Evolutionary conservation across 768 basidiomycete genomes (phyloP), one percentile per base, ranked within the genome.

Genomic region (Nidularia sp.): DNA sequence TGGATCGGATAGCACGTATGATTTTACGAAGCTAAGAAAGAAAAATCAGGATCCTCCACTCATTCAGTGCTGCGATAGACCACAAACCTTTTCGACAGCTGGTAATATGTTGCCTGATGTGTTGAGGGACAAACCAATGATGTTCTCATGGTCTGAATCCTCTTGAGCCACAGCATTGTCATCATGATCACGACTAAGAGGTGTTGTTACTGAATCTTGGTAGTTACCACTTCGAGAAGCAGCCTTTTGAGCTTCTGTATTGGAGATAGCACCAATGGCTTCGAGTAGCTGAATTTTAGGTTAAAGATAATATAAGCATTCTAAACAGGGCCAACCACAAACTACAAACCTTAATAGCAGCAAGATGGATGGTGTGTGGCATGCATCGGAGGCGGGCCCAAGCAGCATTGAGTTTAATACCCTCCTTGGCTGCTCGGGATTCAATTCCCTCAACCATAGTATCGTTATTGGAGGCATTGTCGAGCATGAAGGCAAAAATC

Each of bases 351-450:
- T 68, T 55, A 5, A 67, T 32, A 2, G 67, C 66, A 4, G 70
- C 70, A 34, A 73, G 62, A 51, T 73, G 67, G n/a, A 72, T 59
- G 0, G 69, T 71, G 42, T 73, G 72, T 0, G 69, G 72, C 66
- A 72, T 67, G 56, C 71, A 73, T n/a, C 59, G 64, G 18, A 69
- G 51, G 3, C 65, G 58, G 6, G 66, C 56, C 8, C 60, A 44
- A 6, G 2, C 12, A 1, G 66, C 60, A 25, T 53, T 52, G 49
- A 73, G 69, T 1, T 12, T 2, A 34, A 72, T 64, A 3, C 57
- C 57, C 8, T 43, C 50, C 2, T 48, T 56, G 0, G 13, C 2
- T 34, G 56, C 61, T 2, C 55, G 52, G 0, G 9, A 6, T 32
- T 57, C 63, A 36, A 73, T 57, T 0, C 31, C 54, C 0, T 55